Conservation (phyloP, 352 stramenopile genomes). For the Phytophthora syringae region DNA sequence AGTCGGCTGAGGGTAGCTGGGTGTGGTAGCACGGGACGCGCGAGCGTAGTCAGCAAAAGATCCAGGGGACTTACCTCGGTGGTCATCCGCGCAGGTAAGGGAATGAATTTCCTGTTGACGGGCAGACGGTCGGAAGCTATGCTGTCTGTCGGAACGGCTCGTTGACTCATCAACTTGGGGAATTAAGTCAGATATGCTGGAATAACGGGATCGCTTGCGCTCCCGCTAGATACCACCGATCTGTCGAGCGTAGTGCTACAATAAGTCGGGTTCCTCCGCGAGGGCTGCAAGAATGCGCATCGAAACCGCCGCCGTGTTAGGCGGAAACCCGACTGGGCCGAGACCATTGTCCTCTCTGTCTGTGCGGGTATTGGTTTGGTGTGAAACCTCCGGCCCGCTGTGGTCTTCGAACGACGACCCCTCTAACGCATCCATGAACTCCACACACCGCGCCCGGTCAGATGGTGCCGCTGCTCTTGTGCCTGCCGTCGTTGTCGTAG, state of each 20-base stretch:
- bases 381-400: too few species aligned
- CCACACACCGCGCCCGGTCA: not conserved
- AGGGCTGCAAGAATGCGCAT: not conserved
- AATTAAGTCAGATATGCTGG: not conserved
- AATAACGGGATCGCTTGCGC: not conserved
- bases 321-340: too few species aligned
- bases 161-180: not conserved
- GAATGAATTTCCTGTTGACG: not conserved
- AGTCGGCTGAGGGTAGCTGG: not conserved
- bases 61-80: constrained; percentile 3
- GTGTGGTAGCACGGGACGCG: not conserved
- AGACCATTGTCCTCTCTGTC: too few species aligned
- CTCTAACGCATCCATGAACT: not conserved
- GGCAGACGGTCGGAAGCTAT: not conserved
- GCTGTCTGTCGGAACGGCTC: not conserved
- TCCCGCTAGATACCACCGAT: not conserved
- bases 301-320: too few species aligned
- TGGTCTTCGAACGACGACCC: too few species aligned
- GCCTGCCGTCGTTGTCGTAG: not conserved
- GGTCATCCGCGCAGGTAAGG: not conserved
- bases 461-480: not conserved
- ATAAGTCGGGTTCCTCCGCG: not conserved
- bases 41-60: not conserved
- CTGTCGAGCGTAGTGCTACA: not conserved
- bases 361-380: too few species aligned